A percentile compares a stretch with the other conserved stretches of the same genome.
Evolutionary conservation across 352 stramenopile species (phyloP).

Genomic region (Globisporangium solare): DNA sequence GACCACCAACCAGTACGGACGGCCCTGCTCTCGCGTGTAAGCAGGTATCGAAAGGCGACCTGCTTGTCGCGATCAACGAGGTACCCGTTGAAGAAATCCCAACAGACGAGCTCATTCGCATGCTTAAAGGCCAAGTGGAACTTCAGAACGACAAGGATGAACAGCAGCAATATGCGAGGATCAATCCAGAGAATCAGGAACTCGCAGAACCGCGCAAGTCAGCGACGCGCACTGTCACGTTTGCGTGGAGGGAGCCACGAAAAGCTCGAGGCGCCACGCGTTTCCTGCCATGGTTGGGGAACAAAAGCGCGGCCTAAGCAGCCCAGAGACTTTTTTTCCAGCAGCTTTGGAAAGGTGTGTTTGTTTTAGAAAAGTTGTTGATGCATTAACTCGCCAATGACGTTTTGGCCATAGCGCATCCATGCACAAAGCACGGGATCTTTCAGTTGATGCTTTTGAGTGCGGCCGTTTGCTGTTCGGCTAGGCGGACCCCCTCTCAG

Average conservation of each 20-base stretch:
- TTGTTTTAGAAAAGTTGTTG: too few species aligned
- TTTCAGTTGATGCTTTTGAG: slow-evolving; percentile 54
- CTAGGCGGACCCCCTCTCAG: slow-evolving; percentile 68
- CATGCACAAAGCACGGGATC: background rate
- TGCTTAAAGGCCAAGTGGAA: slow-evolving; percentile 13
- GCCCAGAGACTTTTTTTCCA: too few species aligned
- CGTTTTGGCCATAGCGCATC: too few species aligned
- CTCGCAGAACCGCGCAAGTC: too few species aligned
- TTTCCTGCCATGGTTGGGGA: slow-evolving; percentile 4
- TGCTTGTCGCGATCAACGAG: slow-evolving; percentile 24
- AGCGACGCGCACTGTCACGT: background rate
- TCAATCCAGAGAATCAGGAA: background rate
- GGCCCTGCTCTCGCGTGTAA: slow-evolving; percentile 10
- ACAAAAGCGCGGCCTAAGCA: background rate
- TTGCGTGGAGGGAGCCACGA: slow-evolving; percentile 1
- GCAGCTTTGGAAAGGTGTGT: too few species aligned
- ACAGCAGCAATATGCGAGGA: background rate
- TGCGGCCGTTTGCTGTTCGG: slow-evolving; percentile 64
- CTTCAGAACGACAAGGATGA: background rate
- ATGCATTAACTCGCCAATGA: too few species aligned
- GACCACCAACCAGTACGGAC: slow-evolving; percentile 1
- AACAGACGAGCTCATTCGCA: slow-evolving; percentile 19
- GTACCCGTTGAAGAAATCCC: slow-evolving; percentile 24
- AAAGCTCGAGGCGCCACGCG: background rate
- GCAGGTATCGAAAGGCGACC: slow-evolving; percentile 17